Evolutionary conservation across 768 basidiomycete species (phyloP).

Genomic region (Kwoniella shandongensis): DNA sequence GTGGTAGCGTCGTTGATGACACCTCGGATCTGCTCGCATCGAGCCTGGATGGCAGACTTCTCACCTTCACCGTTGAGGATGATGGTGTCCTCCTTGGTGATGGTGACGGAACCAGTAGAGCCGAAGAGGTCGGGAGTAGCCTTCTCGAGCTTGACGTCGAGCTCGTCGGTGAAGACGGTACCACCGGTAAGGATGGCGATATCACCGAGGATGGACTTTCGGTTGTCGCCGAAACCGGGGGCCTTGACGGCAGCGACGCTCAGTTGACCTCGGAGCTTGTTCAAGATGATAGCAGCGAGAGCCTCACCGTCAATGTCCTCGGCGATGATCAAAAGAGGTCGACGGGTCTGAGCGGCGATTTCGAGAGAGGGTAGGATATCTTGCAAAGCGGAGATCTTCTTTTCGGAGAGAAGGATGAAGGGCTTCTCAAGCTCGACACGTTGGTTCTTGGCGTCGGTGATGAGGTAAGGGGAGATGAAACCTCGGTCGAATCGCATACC

Average conservation of each 20-base stretch:
- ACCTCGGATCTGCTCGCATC: slow-evolving; percentile 92
- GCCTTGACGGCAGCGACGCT: slow-evolving; percentile 94
- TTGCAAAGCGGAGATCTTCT: slow-evolving; percentile 93
- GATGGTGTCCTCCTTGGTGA: slow-evolving; percentile 98
- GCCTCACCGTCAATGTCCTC: slow-evolving; percentile 98
- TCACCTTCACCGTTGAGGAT: slow-evolving; percentile 89
- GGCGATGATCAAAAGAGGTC: slow-evolving; percentile 92
- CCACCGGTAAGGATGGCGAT: slow-evolving; percentile 96
- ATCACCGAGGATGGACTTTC: slow-evolving; percentile 96
- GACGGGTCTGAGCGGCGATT: slow-evolving; percentile 63
- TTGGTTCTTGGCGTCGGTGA: slow-evolving; percentile 95
- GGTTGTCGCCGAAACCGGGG: slow-evolving; percentile 96
- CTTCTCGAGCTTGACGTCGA: slow-evolving; percentile 95
- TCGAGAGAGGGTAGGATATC: slow-evolving; percentile 89
- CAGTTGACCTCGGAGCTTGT: slow-evolving; percentile 98
- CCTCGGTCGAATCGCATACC: slow-evolving; percentile 99
- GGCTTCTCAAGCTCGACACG: slow-evolving; percentile 98
- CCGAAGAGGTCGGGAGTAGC: slow-evolving; percentile 86
- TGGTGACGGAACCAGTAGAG: slow-evolving; percentile 82
- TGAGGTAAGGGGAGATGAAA: slow-evolving; percentile 96
- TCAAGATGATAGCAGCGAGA: slow-evolving; percentile 94
- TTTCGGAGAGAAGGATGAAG: slow-evolving; percentile 86
- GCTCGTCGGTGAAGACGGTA: slow-evolving; percentile 92
- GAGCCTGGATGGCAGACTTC: slow-evolving; percentile 83
- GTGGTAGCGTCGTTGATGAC: slow-evolving; percentile 80